phyloP scores from a whole-genome alignment of 2,329 filamentous ascomycete genomes.

The Aspergillus fijiensis region DNA sequence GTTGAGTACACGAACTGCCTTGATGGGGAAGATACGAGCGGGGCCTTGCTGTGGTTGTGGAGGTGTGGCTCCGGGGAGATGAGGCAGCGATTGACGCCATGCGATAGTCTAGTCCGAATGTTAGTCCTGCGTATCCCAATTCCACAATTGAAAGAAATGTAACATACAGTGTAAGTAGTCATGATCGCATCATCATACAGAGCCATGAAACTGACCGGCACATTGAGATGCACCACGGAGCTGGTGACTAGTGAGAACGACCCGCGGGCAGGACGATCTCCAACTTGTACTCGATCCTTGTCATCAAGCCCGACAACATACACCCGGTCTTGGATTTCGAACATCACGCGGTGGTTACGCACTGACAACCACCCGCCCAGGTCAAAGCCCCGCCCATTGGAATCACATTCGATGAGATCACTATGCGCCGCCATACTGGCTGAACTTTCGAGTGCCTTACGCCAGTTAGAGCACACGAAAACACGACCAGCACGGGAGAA shows the following conservation, averaged over 20 bases:
- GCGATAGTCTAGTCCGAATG: slow-evolving; percentile 28
- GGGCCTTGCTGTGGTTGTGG: slow-evolving; percentile 23
- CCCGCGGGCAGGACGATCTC: slow-evolving; percentile 20
- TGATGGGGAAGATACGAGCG: slow-evolving; percentile 40
- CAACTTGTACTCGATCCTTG: slow-evolving; percentile 28
- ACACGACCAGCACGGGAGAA: slow-evolving; percentile 46
- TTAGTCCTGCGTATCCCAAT: slow-evolving; percentile 14
- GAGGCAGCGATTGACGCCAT: slow-evolving; percentile 25
- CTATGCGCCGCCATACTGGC: slow-evolving; percentile 27
- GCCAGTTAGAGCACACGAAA: slow-evolving; percentile 48
- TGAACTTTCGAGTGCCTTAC: slow-evolving; percentile 34
- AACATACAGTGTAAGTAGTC: slow-evolving; percentile 44
- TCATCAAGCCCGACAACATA: slow-evolving; percentile 46
- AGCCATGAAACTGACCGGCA: slow-evolving; percentile 50
- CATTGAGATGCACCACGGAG: slow-evolving; percentile 39
- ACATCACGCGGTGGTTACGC: slow-evolving; percentile 43
- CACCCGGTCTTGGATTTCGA: slow-evolving; percentile 45
- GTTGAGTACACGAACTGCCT: slow-evolving; percentile 42
- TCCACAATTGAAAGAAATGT: not conserved
- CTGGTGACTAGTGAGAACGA: slow-evolving; percentile 38
- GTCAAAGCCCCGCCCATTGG: slow-evolving; percentile 44
- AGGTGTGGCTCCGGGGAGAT: slow-evolving; percentile 18
- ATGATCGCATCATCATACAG: slow-evolving; percentile 51
- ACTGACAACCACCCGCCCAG: slow-evolving; percentile 50
- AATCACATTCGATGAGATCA: slow-evolving; percentile 44